Conservation (phyloP, 2,329 filamentous ascomycete genomes). For the Ophiostoma pallidulum region DNA sequence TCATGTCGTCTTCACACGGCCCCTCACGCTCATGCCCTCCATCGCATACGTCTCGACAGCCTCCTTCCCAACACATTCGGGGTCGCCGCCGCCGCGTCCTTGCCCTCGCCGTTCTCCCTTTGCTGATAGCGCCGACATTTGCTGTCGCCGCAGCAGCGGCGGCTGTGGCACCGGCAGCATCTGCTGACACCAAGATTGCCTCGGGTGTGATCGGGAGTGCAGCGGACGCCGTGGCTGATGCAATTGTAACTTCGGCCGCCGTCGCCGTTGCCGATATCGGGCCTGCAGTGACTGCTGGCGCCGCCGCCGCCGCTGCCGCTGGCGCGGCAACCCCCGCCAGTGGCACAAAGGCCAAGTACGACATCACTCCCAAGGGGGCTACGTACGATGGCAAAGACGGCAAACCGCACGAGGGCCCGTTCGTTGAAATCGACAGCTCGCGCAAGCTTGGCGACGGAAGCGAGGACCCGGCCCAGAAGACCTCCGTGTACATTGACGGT, state of each 20-base stretch:
- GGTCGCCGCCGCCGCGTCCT: constrained; percentile 12
- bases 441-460: constrained; percentile 27
- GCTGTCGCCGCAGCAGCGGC: constrained; percentile 5
- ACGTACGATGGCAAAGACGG: constrained; percentile 91
- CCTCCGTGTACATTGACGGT: constrained; percentile 45
- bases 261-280: not conserved
- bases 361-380: constrained; percentile 57
- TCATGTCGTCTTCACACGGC: constrained; percentile 7
- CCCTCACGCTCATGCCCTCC: constrained; percentile 8
- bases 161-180: constrained; percentile 1
- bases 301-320: not conserved
- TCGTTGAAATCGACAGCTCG: constrained; percentile 47
- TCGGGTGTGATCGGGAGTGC: constrained; percentile 1
- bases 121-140: constrained; percentile 13
- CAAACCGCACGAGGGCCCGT: constrained; percentile 82
- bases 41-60: not conserved
- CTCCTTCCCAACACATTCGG: not conserved
- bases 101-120: constrained; percentile 13
- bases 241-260: not conserved
- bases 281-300: not conserved
- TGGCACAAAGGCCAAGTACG: constrained; percentile 26
- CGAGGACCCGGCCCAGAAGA: constrained; percentile 41
- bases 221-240: not conserved
- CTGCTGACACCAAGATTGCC: not conserved
- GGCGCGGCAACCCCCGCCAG: not conserved